Percentiles rank a stretch among this genome's conserved stretches.
These are phyloP conservation scores for Tinospora cordifolia DNA, from an alignment of 164 flowering plant genomes.

Conservation along the genomic window DNA sequence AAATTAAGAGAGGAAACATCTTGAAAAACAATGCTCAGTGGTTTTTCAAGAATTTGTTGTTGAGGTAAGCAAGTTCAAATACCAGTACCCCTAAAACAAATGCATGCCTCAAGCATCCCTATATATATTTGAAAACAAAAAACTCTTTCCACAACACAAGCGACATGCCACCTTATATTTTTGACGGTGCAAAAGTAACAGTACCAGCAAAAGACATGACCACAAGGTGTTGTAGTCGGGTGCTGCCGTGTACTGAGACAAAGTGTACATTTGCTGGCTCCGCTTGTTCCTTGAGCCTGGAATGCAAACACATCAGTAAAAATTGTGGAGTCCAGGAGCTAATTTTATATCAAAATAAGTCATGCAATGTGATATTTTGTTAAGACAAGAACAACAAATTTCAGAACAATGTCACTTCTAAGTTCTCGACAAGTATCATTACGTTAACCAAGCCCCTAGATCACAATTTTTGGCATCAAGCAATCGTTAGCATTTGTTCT, in stretches of 20 bases:
- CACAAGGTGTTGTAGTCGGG: constrained; percentile 97
- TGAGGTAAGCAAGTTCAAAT: neutral
- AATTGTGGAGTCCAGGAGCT: neutral
- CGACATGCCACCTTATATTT: no score
- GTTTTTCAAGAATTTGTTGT: no score
- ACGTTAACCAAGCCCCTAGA: neutral
- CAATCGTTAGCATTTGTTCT: no score
- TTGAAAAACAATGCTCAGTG: no score
- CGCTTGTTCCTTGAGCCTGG: constrained; percentile 42
- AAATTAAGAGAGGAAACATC: no score
- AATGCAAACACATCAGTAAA: constrained; percentile 6
- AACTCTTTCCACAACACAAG: no score
- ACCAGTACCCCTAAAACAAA: no score
- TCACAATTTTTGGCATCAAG: no score
- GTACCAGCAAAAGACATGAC: constrained; percentile 98
- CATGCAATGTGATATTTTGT: neutral
- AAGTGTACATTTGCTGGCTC: constrained; percentile 79
- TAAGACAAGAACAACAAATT: neutral
- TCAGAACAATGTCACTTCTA: no score
- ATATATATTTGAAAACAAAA: no score
- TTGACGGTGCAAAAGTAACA: constrained; percentile 5
- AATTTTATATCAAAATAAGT: neutral
- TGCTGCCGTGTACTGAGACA: constrained; percentile 76
- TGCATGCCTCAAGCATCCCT: no score
- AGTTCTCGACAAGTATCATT: neutral